These are phyloP conservation scores for Aspergillus sp. DNA, from an alignment of 2,329 filamentous ascomycete species.

Conservation along the genomic window DNA sequence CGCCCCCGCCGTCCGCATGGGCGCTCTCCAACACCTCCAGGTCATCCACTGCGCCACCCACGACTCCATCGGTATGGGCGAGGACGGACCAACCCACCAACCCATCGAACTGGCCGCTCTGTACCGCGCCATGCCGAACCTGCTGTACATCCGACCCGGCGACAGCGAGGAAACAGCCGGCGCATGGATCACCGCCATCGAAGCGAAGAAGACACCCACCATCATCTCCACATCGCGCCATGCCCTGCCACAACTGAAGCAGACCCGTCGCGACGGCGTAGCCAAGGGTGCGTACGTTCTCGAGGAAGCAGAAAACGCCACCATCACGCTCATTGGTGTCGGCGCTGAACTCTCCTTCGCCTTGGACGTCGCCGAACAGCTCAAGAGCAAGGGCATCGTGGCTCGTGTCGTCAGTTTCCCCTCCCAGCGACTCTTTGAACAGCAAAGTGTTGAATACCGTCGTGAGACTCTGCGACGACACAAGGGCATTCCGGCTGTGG, in stretches of 20 bases:
- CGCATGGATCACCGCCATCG: slow-evolving; percentile 39
- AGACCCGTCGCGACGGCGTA: slow-evolving; percentile 34
- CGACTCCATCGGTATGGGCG: slow-evolving; percentile 56
- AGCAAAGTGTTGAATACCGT: slow-evolving; percentile 43
- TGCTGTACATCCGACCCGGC: slow-evolving; percentile 56
- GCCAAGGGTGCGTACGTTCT: slow-evolving; percentile 39
- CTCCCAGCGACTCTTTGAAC: slow-evolving; percentile 47
- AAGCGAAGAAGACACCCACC: slow-evolving; percentile 32
- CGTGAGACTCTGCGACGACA: slow-evolving; percentile 37
- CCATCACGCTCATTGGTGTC: slow-evolving; percentile 46
- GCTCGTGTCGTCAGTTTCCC: slow-evolving; percentile 49
- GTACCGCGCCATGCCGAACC: slow-evolving; percentile 60
- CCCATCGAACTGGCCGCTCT: slow-evolving; percentile 54
- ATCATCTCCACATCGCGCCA: slow-evolving; percentile 45
- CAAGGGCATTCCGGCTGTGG: slow-evolving; percentile 37
- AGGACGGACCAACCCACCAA: slow-evolving; percentile 61
- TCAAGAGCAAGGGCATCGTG: slow-evolving; percentile 36
- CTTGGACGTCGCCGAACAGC: slow-evolving; percentile 36
- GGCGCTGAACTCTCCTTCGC: slow-evolving; percentile 49
- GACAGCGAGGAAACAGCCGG: slow-evolving; percentile 53
- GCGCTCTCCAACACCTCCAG: slow-evolving; percentile 52
- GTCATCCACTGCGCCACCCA: slow-evolving; percentile 59
- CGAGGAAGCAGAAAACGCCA: slow-evolving; percentile 30
- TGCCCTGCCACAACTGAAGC: slow-evolving; percentile 32
- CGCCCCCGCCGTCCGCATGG: slow-evolving; percentile 57